Conservation (phyloP, 228 moss, liverwort and hornwort species). For the Sphagnum fallax region DNA sequence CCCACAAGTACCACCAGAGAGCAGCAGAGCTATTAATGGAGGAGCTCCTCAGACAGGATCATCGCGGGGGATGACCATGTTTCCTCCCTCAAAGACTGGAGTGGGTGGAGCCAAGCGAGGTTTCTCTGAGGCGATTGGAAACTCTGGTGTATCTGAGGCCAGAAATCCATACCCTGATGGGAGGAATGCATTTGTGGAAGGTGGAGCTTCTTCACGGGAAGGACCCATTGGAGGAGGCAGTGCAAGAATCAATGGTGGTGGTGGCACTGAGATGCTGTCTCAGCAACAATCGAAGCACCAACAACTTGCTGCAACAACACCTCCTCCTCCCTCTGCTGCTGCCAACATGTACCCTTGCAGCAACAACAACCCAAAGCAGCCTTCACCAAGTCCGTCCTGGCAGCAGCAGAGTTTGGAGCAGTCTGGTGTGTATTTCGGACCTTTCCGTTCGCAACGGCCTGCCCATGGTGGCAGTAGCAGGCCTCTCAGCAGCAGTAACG, state of each 20-base stretch:
- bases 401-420: slow-evolving; percentile 21
- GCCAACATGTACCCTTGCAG: slow-evolving; percentile 4
- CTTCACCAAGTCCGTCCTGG: slow-evolving; percentile 17
- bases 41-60: no score
- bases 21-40: no score
- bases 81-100: slow-evolving; percentile 49
- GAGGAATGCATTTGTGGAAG: no score
- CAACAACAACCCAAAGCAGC: slow-evolving; percentile 11
- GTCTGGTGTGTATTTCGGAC: slow-evolving; percentile 38
- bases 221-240: slow-evolving; percentile 13
- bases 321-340: slow-evolving; percentile 22
- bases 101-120: slow-evolving; percentile 46
- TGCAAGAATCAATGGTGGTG: not conserved
- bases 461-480: not conserved
- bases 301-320: slow-evolving; percentile 3
- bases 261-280: not conserved
- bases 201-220: slow-evolving; percentile 25
- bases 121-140: slow-evolving; percentile 60
- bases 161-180: not conserved
- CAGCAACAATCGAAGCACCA: not conserved
- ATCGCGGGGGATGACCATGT: not conserved
- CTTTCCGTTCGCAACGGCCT: slow-evolving; percentile 33
- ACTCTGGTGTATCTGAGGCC: slow-evolving; percentile 9
- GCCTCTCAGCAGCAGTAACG: no score
- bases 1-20: no score